Evolutionary conservation across 768 basidiomycete species (phyloP), one percentile per base, ranked within the genome.

Genomic region (Dentipellis fragilis): DNA sequence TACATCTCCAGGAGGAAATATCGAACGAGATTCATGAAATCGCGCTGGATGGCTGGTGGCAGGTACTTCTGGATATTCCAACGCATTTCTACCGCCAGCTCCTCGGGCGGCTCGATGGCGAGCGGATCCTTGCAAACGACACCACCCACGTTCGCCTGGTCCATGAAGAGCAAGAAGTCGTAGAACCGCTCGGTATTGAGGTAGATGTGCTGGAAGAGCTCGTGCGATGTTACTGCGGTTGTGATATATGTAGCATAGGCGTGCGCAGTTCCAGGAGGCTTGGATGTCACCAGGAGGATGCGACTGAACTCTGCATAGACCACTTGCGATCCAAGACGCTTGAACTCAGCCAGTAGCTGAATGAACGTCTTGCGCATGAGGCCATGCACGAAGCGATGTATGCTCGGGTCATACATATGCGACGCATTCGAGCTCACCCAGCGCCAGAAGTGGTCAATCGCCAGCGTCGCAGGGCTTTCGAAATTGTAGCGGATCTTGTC

Each of bases 291-390:
- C 37, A 99, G 82, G 46, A 96, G 75, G 61, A 99, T 84, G 10
- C 83, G 82, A 58, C 88, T 84, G 68, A 98, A 93, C 68, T 98
- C 93, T 22, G 94, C 95, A 59, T 93, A 92, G 34, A 98, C 80
- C 55, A 98, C 85, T 54, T 89, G 84, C 0, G 93, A 94, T 1
- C 96, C 96, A 1, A 99, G 78, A 16, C 96, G 82, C 63, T 89
- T 93, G 73, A 97, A 94, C 68, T 99, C 96, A 12, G 95, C 94
- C 19, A 98, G 78, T 59, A 99, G 77, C 70, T 98, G 96, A 55
- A 96, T 89, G 72, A 97, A 97, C 0, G 90, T 93, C 74, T 99
- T 98, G 57, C 90, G 84, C 96, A 99, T 99, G 49, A 98, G 79
- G 12, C 93, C 89, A 62, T 94, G 87, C 9, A 98, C 74, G 69